These are phyloP conservation scores for Lipomyces starkeyi DNA, from an alignment of 805 yeast genomes.

Conservation along the genomic window DNA sequence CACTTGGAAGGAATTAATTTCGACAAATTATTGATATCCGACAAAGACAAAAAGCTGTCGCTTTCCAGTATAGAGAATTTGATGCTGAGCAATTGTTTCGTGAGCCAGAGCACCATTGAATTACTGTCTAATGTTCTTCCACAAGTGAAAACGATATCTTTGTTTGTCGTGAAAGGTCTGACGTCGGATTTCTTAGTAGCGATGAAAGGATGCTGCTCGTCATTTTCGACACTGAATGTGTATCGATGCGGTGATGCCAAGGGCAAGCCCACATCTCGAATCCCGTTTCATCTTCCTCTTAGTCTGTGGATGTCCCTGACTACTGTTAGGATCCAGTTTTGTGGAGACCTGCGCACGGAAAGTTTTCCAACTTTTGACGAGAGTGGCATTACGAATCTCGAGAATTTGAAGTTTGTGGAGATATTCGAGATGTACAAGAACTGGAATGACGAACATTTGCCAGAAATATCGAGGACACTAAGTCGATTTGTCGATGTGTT, in stretches of 20 bases:
- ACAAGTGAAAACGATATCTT: conserved; percentile 12
- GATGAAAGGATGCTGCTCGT: conserved; percentile 11
- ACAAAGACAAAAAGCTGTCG: conserved; percentile 11
- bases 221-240: conserved; percentile 15
- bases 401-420: conserved; percentile 7
- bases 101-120: conserved; percentile 16
- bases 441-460: neutral
- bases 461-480: neutral
- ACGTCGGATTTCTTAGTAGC: conserved; percentile 15
- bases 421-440: conserved; percentile 10
- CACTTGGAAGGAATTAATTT: conserved; percentile 21
- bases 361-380: conserved; percentile 4
- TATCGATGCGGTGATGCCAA: conserved; percentile 19
- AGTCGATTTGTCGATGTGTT: neutral
- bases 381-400: neutral
- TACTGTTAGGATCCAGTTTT: conserved; percentile 17
- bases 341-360: conserved; percentile 7
- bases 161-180: conserved; percentile 17
- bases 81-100: conserved; percentile 17
- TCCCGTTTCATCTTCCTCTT: conserved; percentile 17
- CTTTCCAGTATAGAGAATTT: conserved; percentile 16
- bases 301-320: conserved; percentile 22
- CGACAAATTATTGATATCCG: conserved; percentile 12
- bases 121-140: conserved; percentile 18
- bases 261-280: conserved; percentile 8